Evolutionary conservation across 1,139 yeast species (phyloP).

Genomic region (Meyerozyma athensensis): DNA sequence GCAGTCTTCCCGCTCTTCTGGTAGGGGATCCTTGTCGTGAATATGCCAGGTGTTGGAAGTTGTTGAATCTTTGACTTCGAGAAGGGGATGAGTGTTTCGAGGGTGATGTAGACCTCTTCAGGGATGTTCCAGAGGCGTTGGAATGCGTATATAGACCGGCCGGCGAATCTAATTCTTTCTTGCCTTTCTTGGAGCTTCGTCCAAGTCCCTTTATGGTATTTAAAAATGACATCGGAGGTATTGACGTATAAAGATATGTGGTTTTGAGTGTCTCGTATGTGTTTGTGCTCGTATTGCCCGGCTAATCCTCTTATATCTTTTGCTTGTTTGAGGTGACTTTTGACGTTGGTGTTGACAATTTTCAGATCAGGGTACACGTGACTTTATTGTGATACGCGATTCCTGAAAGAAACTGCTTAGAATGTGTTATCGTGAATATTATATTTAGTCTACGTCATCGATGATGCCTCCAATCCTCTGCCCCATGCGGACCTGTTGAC

Average conservation of each 20-base stretch:
- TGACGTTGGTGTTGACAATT: background rate
- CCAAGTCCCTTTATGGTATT: slow-evolving; percentile 58
- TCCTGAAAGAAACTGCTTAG: background rate
- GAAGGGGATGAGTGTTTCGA: slow-evolving; percentile 24
- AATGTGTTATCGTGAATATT: background rate
- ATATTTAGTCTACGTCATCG: background rate
- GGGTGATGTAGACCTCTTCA: slow-evolving; percentile 36
- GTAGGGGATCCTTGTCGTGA: slow-evolving; percentile 27
- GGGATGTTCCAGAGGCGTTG: slow-evolving; percentile 29
- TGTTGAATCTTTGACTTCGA: slow-evolving; percentile 22
- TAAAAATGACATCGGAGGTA: slow-evolving; percentile 35
- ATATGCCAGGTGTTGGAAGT: slow-evolving; percentile 20
- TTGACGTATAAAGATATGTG: background rate
- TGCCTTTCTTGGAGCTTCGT: slow-evolving; percentile 54
- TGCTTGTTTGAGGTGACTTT: background rate
- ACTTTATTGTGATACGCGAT: background rate
- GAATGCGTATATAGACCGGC: slow-evolving; percentile 31
- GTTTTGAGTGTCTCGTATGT: no score
- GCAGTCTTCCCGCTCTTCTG: slow-evolving; percentile 27
- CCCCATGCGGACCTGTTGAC: slow-evolving; percentile 83
- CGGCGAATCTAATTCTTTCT: slow-evolving; percentile 37
- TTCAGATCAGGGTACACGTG: slow-evolving; percentile 1
- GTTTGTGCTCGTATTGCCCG: background rate
- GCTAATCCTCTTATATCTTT: background rate
- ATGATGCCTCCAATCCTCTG: slow-evolving; percentile 60